These are phyloP conservation scores for Tuber umbilicatum DNA, from an alignment of 495 filamentous ascomycete species.

Conservation along the genomic window DNA sequence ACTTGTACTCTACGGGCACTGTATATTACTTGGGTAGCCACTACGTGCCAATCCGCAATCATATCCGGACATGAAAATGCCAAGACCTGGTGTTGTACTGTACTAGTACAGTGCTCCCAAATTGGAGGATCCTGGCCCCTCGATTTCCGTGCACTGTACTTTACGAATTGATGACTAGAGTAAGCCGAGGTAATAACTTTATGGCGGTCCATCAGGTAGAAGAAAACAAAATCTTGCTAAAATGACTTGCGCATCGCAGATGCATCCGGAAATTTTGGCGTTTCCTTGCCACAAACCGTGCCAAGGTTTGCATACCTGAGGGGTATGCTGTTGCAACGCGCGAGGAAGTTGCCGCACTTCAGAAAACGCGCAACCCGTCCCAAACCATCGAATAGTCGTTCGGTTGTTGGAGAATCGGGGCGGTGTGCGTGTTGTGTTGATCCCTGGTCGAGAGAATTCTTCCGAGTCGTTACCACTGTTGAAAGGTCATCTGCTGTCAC, in stretches of 20 bases:
- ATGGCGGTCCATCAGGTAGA: background rate
- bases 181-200: background rate
- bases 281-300: background rate
- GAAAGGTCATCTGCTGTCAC: conserved; percentile 1
- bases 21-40: background rate
- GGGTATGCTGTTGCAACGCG: background rate
- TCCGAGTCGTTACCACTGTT: background rate
- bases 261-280: no score
- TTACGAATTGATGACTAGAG: background rate
- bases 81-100: background rate
- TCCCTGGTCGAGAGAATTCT: background rate
- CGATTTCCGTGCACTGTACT: background rate
- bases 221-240: background rate
- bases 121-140: background rate
- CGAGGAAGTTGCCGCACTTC: background rate
- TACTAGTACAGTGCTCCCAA: no score
- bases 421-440: background rate
- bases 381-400: background rate
- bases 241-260: background rate
- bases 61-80: background rate
- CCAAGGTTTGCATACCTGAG: background rate
- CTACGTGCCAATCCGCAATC: no score
- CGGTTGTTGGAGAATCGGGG: background rate
- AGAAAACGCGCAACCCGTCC: background rate
- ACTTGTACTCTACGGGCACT: background rate